phyloP scores from a whole-genome alignment of 73 alveolate species.

The Paraurostyla sp. region DNA sequence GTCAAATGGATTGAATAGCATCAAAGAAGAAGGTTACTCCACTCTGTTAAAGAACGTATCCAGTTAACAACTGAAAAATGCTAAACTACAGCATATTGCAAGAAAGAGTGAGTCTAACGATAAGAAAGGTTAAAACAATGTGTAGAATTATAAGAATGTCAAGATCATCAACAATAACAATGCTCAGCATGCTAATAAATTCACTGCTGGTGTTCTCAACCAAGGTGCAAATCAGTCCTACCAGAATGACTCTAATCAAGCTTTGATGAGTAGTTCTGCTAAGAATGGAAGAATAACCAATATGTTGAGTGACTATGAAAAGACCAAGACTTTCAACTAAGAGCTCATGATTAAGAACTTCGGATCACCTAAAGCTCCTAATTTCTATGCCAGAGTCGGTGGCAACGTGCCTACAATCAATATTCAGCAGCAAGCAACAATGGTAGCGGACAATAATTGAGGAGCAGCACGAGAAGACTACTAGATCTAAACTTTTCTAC shows the following conservation, averaged over 20 bases:
- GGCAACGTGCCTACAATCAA: neutral
- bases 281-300: slow-evolving; percentile 21
- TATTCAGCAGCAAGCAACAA: neutral
- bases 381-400: neutral
- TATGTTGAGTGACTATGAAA: slow-evolving; percentile 14
- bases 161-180: slow-evolving; percentile 15
- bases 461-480: too few species aligned
- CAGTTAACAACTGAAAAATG: neutral
- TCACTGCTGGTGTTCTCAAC: neutral
- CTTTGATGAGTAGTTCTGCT: neutral
- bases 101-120: neutral
- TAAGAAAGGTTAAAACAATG: neutral
- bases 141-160: neutral
- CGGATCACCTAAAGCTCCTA: slow-evolving; percentile 44
- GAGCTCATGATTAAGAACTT: neutral
- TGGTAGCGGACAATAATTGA: too few species aligned
- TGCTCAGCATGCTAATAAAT: neutral
- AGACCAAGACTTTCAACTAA: slow-evolving; percentile 6
- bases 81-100: neutral
- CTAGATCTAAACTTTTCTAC: too few species aligned
- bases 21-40: slow-evolving; percentile 43
- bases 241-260: neutral
- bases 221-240: neutral
- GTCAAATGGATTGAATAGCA: neutral
- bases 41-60: neutral